These are phyloP conservation scores for Sindora glabra DNA, from an alignment of 306 rosid genomes.

Conservation along the genomic window DNA sequence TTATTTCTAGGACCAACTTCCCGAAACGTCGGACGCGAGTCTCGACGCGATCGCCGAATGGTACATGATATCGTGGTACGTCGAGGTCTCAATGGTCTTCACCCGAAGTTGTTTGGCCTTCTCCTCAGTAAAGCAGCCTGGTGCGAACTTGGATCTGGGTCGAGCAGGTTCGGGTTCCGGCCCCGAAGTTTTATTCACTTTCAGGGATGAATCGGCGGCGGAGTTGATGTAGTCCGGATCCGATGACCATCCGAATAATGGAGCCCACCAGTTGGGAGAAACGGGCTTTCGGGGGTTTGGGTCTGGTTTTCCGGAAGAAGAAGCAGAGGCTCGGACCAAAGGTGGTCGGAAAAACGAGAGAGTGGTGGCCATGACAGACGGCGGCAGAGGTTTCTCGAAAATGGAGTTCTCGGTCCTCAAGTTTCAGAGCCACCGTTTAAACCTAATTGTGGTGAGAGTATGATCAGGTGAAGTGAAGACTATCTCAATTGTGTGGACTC, in stretches of 20 bases:
- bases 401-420: not conserved
- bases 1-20: slow-evolving; percentile 19
- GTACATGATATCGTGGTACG: slow-evolving; percentile 74
- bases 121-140: slow-evolving; percentile 64
- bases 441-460: not conserved
- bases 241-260: slow-evolving; percentile 50
- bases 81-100: slow-evolving; percentile 50
- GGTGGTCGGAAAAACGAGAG: slow-evolving; percentile 26
- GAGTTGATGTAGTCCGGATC: slow-evolving; percentile 52
- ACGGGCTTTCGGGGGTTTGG: slow-evolving; percentile 25
- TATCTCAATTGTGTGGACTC: not conserved
- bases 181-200: not conserved
- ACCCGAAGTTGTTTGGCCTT: slow-evolving; percentile 60
- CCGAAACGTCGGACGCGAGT: slow-evolving; percentile 47
- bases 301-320: slow-evolving; percentile 20
- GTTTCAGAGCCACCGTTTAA: not conserved
- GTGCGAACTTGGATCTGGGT: slow-evolving; percentile 22
- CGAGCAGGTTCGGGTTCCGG: slow-evolving; percentile 1
- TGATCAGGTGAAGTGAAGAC: not conserved
- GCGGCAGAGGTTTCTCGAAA: not conserved
- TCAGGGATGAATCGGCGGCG: not conserved
- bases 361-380: slow-evolving; percentile 33
- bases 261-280: slow-evolving; percentile 60
- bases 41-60: slow-evolving; percentile 79
- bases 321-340: slow-evolving; percentile 27